phyloP scores from a whole-genome alignment of 2,329 filamentous ascomycete genomes.

The Amauroascus verrucosus region DNA sequence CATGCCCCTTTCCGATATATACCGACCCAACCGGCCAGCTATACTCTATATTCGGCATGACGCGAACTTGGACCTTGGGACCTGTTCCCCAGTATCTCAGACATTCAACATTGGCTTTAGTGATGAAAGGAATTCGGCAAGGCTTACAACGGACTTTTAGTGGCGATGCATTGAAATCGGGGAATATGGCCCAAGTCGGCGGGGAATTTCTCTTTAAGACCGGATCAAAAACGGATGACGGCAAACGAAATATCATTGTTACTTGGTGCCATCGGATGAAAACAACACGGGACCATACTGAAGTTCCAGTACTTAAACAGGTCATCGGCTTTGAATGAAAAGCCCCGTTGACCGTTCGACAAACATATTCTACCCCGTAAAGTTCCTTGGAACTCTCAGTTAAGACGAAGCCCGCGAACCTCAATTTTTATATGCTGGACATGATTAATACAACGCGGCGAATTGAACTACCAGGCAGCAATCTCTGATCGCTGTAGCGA shows the following conservation, averaged over 20 bases:
- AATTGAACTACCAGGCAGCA: background rate
- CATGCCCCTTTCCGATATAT: slow-evolving; percentile 64
- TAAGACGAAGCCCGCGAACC: background rate
- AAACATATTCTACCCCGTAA: background rate
- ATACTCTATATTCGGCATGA: slow-evolving; percentile 60
- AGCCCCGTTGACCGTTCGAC: background rate
- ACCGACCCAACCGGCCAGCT: slow-evolving; percentile 60
- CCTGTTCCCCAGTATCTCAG: slow-evolving; percentile 56
- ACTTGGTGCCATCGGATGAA: slow-evolving; percentile 77
- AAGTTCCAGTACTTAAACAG: slow-evolving; percentile 2
- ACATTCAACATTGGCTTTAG: slow-evolving; percentile 37
- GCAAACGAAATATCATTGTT: slow-evolving; percentile 42
- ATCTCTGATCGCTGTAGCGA: background rate
- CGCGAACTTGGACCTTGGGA: slow-evolving; percentile 52
- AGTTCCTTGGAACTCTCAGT: background rate
- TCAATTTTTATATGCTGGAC: background rate
- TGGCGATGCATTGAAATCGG: slow-evolving; percentile 53
- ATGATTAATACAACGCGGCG: background rate
- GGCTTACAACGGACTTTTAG: slow-evolving; percentile 48
- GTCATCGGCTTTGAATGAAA: slow-evolving; percentile 2
- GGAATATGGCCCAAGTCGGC: slow-evolving; percentile 59
- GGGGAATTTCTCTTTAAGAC: slow-evolving; percentile 68
- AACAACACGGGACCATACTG: slow-evolving; percentile 63
- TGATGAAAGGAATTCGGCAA: slow-evolving; percentile 47
- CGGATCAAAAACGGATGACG: slow-evolving; percentile 14